A percentile compares a stretch with the other conserved stretches of the same genome.
These are phyloP conservation scores for Taphrina flavorubra DNA, from an alignment of 1,139 yeast species.

Conservation along the genomic window DNA sequence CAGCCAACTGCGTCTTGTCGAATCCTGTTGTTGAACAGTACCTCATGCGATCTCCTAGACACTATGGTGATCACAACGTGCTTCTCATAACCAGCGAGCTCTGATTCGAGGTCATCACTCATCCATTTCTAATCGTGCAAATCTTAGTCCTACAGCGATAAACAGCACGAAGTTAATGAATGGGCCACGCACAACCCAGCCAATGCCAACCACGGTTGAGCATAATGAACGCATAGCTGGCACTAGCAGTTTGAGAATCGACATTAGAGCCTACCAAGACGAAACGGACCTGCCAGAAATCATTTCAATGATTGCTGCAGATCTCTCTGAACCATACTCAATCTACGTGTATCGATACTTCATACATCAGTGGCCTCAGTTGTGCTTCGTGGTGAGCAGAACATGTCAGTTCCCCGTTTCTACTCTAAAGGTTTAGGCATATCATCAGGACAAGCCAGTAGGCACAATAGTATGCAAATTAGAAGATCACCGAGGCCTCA, in stretches of 20 bases:
- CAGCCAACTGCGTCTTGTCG: no score
- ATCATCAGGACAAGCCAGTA: constrained; percentile 54
- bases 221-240: not conserved
- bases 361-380: constrained; percentile 70
- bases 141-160: no score
- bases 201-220: not conserved
- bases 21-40: no score
- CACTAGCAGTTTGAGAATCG: not conserved
- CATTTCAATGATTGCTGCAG: constrained; percentile 58
- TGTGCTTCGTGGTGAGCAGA: constrained; percentile 55
- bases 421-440: constrained; percentile 35
- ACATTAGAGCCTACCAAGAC: constrained; percentile 33
- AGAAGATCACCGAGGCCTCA: constrained; percentile 73
- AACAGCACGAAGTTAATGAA: no score
- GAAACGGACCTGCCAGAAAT: constrained; percentile 46
- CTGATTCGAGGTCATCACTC: no score
- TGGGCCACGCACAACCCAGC: not conserved
- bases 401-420: not conserved
- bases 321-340: constrained; percentile 75
- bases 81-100: no score
- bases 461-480: constrained; percentile 87
- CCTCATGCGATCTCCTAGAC: no score
- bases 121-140: no score
- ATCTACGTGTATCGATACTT: constrained; percentile 73
- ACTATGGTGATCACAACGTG: no score